Conservation (phyloP, 2,329 filamentous ascomycete species). For the Ascochyta pisi region DNA sequence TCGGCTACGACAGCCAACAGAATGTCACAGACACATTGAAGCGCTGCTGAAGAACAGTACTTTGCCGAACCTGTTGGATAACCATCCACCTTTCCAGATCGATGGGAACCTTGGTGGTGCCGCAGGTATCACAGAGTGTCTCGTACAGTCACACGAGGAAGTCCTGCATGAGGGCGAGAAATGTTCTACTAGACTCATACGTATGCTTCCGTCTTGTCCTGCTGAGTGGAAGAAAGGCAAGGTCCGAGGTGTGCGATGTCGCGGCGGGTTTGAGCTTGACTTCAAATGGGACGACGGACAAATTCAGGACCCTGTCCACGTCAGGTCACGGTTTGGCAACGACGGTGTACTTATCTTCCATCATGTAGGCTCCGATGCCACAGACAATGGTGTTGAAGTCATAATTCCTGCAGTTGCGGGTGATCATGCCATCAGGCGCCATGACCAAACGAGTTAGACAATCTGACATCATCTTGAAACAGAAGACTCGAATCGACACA, state of each 20-base stretch:
- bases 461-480: neutral
- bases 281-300: constrained; percentile 14
- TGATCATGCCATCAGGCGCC: neutral
- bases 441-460: neutral
- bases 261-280: constrained; percentile 16
- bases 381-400: neutral
- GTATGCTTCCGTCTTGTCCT: constrained; percentile 18
- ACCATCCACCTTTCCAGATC: constrained; percentile 52
- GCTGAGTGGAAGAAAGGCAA: constrained; percentile 10
- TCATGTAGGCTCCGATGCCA: constrained; percentile 2
- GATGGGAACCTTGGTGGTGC: constrained; percentile 60
- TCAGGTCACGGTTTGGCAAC: constrained; percentile 10
- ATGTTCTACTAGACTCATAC: neutral
- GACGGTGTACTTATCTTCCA: constrained; percentile 5
- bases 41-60: constrained; percentile 53
- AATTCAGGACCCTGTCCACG: constrained; percentile 2
- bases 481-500: neutral
- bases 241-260: constrained; percentile 9
- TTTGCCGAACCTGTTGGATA: constrained; percentile 54
- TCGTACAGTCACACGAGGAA: constrained; percentile 11
- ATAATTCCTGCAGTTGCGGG: constrained; percentile 6
- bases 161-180: neutral
- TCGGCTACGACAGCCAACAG: constrained; percentile 51
- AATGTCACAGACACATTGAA: constrained; percentile 49
- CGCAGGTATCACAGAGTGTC: constrained; percentile 55